phyloP scores from a whole-genome alignment of 495 filamentous ascomycete genomes.

The Alectoria sarmentosa region DNA sequence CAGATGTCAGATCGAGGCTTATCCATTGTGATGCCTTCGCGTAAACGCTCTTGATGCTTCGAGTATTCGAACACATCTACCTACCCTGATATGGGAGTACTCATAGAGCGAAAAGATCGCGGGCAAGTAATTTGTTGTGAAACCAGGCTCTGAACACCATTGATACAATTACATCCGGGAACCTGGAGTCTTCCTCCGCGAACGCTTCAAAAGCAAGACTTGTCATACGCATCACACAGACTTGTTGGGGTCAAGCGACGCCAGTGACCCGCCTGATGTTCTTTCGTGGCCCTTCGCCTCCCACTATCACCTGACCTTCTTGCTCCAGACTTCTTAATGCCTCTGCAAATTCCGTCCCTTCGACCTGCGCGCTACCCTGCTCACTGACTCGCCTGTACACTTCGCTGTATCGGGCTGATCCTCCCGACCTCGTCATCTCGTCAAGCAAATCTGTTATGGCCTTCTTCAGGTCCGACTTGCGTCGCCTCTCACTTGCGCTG shows the following conservation, averaged over 20 bases:
- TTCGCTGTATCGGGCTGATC: constrained; percentile 70
- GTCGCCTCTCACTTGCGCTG: constrained; percentile 70
- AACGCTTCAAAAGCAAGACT: background rate
- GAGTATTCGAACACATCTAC: too few species aligned
- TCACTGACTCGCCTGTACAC: constrained; percentile 68
- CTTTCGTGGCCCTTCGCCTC: constrained; percentile 77
- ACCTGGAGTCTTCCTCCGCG: constrained; percentile 1
- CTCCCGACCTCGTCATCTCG: constrained; percentile 56
- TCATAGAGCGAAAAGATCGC: background rate
- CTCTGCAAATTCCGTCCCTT: constrained; percentile 72
- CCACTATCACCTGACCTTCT: constrained; percentile 74
- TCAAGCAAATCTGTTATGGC: constrained; percentile 68
- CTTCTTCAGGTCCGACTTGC: constrained; percentile 77
- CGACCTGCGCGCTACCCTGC: constrained; percentile 63
- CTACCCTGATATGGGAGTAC: background rate
- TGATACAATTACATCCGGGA: too few species aligned
- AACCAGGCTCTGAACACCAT: background rate
- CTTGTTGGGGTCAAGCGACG: constrained; percentile 9
- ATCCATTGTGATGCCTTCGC: background rate
- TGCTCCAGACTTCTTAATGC: constrained; percentile 71
- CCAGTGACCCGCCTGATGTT: constrained; percentile 72
- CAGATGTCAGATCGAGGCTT: background rate
- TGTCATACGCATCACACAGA: too few species aligned
- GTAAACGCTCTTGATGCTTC: too few species aligned
- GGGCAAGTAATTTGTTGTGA: background rate